These are phyloP conservation scores for Ophidiomyces ophidiicola DNA, from an alignment of 2,329 filamentous ascomycete species.

Conservation along the genomic window DNA sequence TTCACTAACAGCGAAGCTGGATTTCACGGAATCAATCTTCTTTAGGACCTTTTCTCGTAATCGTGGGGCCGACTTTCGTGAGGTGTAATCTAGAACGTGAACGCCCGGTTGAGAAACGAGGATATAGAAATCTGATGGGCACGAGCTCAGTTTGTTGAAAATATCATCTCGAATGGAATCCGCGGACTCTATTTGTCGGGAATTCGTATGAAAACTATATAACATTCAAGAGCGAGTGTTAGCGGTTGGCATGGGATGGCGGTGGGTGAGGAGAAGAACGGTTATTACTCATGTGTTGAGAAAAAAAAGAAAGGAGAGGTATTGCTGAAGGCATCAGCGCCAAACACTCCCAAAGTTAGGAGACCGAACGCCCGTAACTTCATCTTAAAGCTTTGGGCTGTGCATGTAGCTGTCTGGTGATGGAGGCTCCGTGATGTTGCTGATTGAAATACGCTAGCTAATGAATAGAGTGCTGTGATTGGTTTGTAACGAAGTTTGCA, in stretches of 20 bases:
- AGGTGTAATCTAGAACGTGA: conserved; percentile 54
- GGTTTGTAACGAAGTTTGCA: no score
- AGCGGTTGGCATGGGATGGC: conserved; percentile 9
- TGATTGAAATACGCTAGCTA: no score
- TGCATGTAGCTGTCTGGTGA: neutral
- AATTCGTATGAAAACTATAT: conserved; percentile 29
- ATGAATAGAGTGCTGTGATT: no score
- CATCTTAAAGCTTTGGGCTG: conserved; percentile 24
- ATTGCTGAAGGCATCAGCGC: conserved; percentile 63
- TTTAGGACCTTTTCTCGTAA: conserved; percentile 41
- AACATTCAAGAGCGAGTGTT: conserved; percentile 21
- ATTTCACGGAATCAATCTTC: conserved; percentile 42
- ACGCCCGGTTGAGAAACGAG: conserved; percentile 66
- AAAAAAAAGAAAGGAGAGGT: conserved; percentile 83
- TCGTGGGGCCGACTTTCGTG: conserved; percentile 41
- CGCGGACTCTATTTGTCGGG: conserved; percentile 34
- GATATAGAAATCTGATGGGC: conserved; percentile 64
- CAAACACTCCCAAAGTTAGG: conserved; percentile 43
- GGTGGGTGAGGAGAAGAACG: no score
- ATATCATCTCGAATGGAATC: conserved; percentile 34
- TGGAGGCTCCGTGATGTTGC: no score
- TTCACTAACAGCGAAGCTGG: conserved; percentile 41
- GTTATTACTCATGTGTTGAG: conserved; percentile 64
- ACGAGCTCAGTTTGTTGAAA: conserved; percentile 44
- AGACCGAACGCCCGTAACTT: conserved; percentile 33